Base-by-base conservation (phyloP, 2,329 filamentous ascomycete species). In the Xylaria sp. region DNA sequence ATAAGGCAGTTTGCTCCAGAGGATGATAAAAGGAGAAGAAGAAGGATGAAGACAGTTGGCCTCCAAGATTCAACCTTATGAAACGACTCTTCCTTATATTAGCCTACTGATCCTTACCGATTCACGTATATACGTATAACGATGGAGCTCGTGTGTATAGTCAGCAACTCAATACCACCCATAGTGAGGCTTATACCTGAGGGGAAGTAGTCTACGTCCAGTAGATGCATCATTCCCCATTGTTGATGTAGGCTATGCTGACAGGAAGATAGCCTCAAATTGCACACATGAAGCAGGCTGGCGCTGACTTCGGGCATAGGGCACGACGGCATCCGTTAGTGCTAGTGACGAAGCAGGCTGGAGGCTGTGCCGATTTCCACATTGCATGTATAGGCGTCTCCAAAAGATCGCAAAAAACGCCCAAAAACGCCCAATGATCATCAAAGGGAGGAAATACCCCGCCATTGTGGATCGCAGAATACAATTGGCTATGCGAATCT, bases 171-270 rank as follows among this genome's bases (percentile, higher is more conserved):
- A 27, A 47, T 45, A 25, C 27, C 17, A 56, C 31, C 20, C 42
- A 29, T 2, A 9, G 6, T 29, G 22, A 49, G 50, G 27, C 50
- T 38, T 62, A 39, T 6, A 49, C 42, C 20, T 2, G 10, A 20
- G 15, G 1, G 44, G 6, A 47, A 55, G 33, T 13, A 54, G 3
- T 5, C 15, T 45, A 27, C 13, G 25, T 38, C 45, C 33, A 42
- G 5, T 22, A 7, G 33, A 51, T 17, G 22, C 17, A 27, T 39
- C 3, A 6, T 25, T 13, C 49, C 10, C 5, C 11, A 25, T 54
- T 44, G n/a, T 47, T 44, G 29, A 44, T 55, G 42, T 42, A 62
- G 60, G 60, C 60, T 62, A 20, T 36, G 42, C 49, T 36, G 31
- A 59, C 55, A 60, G 29, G 29, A 29, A 22, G 51, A 49, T 39